These are phyloP conservation scores for Leishmania mexicana DNA, from an alignment of 208 protist genomes.

Conservation along the genomic window DNA sequence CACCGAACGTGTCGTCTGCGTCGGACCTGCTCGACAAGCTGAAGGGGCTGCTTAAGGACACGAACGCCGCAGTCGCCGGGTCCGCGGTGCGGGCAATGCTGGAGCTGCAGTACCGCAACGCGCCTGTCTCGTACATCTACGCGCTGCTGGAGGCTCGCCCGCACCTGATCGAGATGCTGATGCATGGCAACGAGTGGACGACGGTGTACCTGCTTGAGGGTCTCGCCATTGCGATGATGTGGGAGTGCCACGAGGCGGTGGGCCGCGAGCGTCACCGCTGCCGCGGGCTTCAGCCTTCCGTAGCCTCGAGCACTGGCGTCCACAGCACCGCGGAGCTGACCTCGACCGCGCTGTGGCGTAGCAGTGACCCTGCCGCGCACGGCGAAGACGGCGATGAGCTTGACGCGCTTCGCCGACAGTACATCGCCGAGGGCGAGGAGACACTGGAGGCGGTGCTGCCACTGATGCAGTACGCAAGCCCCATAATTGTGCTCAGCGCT, in stretches of 20 bases:
- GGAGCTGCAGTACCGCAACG: conserved; percentile 53
- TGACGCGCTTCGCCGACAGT: conserved; percentile 12
- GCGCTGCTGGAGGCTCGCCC: conserved; percentile 68
- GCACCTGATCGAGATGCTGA: conserved; percentile 92
- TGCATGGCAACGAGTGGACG: conserved; percentile 97
- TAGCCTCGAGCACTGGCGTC: background rate
- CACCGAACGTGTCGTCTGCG: conserved; percentile 87
- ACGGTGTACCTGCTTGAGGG: conserved; percentile 97
- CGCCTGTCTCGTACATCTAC: conserved; percentile 26
- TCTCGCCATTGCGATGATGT: conserved; percentile 63
- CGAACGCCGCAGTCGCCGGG: conserved; percentile 97
- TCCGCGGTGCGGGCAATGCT: conserved; percentile 95
- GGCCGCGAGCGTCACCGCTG: background rate
- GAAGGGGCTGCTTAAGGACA: conserved; percentile 94
- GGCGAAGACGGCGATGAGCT: conserved; percentile 11
- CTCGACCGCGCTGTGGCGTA: background rate
- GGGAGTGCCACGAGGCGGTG: conserved; percentile 31
- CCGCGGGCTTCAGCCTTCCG: background rate
- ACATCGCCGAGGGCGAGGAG: conserved; percentile 41
- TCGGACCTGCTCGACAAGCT: conserved; percentile 89
- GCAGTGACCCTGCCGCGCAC: conserved; percentile 2
- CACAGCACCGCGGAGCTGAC: background rate
- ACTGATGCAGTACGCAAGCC: conserved; percentile 95
- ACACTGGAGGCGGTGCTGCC: conserved; percentile 94
- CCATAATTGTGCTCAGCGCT: conserved; percentile 95